Base-by-base conservation (phyloP, 805 yeast species). In the Saccharomycopsis sp. region DNA sequence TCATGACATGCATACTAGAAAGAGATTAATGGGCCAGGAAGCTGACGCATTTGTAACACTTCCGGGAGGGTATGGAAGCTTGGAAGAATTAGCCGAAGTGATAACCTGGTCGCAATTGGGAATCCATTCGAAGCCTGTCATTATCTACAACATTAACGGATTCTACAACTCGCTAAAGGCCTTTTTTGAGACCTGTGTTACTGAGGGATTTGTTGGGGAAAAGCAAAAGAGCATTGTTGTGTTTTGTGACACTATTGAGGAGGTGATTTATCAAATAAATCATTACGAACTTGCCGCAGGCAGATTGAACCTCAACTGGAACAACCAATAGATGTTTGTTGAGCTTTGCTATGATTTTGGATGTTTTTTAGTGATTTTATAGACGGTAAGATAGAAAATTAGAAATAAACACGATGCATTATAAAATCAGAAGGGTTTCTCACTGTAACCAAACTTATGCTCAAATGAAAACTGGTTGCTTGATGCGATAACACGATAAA, bases 1-100 rank as follows among this genome's bases (percentile, higher is more conserved):
- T 1, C 77, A 80, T 55, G 96, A 89, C 67, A 90, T 90, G 96
- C 97, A 90, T 72, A 85, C 94, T 2, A 79, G 97, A 68, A 90
- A 90, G 75, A 79, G 84, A 68, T 65, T 87, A 75, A 90, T 90
- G 97, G 95, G 91, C 29, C 78, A 80, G 66, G 91, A 87, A 69
- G 85, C 92, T n/a, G 83, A 83, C 64, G 95, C 92, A 0, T 90
- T 90, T 70, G 81, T 90, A 51, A 96, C 96, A 0, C 77, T 90
- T 73, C 96, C 97, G 14, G 97, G 97, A 62, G 97, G 97, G 1
- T 89, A 83, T 68, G 97, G 97, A 54, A 89, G 96, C 5, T 72
- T 89, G 67, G 97, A 90, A 71, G 97, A 90, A 72, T 76, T 90
- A 61, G 84, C 89, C 85, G 97, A 90, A 74, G 86, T 89, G 57